Percentiles rank a stretch among this genome's conserved stretches.
Evolutionary conservation across 2,329 filamentous ascomycete genomes (phyloP).

Genomic region (Colletotrichum agaves): DNA sequence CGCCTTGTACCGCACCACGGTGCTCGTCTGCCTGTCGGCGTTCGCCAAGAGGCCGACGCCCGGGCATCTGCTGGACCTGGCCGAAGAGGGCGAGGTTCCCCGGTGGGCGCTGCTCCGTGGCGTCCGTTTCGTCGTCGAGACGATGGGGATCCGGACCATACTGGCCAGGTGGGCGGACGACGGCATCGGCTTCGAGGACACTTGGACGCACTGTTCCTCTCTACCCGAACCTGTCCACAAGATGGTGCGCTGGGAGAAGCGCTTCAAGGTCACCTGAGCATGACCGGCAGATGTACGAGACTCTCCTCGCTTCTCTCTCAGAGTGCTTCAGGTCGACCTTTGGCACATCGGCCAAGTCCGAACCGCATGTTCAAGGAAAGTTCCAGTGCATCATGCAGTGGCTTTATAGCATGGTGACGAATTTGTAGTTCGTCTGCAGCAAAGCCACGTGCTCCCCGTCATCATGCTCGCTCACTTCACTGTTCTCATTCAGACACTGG

Average conservation of each 20-base stretch:
- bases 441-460: slow-evolving; percentile 35
- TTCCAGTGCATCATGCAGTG: slow-evolving; percentile 37
- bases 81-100: slow-evolving; percentile 36
- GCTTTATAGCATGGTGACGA: slow-evolving; percentile 36
- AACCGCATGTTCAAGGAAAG: background rate
- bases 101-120: slow-evolving; percentile 39
- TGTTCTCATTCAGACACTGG: slow-evolving; percentile 35
- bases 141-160: slow-evolving; percentile 30
- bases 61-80: slow-evolving; percentile 38
- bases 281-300: slow-evolving; percentile 14
- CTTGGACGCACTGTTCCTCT: slow-evolving; percentile 11
- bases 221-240: slow-evolving; percentile 8
- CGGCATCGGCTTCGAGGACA: slow-evolving; percentile 19
- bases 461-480: slow-evolving; percentile 38
- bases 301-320: background rate
- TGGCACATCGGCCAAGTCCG: slow-evolving; percentile 23
- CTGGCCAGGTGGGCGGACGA: slow-evolving; percentile 36
- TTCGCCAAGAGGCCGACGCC: slow-evolving; percentile 38
- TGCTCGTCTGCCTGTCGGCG: slow-evolving; percentile 40
- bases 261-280: slow-evolving; percentile 16
- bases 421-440: slow-evolving; percentile 28
- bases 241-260: slow-evolving; percentile 36
- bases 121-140: slow-evolving; percentile 38
- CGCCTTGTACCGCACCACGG: slow-evolving; percentile 40
- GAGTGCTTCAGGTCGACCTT: slow-evolving; percentile 35